Evolutionary conservation across 208 protist genomes (phyloP).

Genomic region (Crithidia acanthocephali): DNA sequence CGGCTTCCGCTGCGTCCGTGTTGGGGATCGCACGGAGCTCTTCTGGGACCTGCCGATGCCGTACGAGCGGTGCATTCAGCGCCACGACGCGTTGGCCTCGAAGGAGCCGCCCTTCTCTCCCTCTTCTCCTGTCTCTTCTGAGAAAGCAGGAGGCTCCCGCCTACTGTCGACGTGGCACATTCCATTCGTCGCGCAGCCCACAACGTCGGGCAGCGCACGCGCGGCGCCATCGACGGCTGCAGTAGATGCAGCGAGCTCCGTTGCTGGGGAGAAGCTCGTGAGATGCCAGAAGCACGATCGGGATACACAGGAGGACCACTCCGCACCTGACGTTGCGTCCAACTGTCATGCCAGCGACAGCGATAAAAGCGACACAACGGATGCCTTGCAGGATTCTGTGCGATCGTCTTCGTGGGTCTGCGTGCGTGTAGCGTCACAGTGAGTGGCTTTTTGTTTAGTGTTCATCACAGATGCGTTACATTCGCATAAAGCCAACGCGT

Average conservation of each 20-base stretch:
- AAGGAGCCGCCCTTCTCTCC: no score
- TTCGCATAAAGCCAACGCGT: no score
- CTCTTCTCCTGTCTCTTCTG: no score
- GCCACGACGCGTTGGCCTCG: slow-evolving; percentile 51
- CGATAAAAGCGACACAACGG: background rate
- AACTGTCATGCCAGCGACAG: background rate
- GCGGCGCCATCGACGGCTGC: no score
- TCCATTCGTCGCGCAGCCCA: slow-evolving; percentile 69
- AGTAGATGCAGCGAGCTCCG: no score
- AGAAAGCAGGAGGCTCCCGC: no score
- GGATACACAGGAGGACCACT: no score
- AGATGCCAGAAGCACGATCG: no score
- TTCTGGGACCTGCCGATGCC: slow-evolving; percentile 50
- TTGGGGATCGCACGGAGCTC: slow-evolving; percentile 40
- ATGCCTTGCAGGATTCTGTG: background rate
- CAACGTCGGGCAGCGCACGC: slow-evolving; percentile 38
- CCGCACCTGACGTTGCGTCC: background rate
- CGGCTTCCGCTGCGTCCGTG: slow-evolving; percentile 58
- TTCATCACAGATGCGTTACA: background rate
- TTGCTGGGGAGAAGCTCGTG: no score
- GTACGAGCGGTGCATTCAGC: slow-evolving; percentile 47
- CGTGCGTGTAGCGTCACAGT: background rate
- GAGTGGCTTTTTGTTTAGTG: background rate
- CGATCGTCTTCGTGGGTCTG: background rate
- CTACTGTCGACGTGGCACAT: no score